Percentiles rank a stretch among this genome's conserved stretches.
These are phyloP conservation scores for Fusarium continuum DNA, from an alignment of 2,329 filamentous ascomycete genomes.

Conservation along the genomic window DNA sequence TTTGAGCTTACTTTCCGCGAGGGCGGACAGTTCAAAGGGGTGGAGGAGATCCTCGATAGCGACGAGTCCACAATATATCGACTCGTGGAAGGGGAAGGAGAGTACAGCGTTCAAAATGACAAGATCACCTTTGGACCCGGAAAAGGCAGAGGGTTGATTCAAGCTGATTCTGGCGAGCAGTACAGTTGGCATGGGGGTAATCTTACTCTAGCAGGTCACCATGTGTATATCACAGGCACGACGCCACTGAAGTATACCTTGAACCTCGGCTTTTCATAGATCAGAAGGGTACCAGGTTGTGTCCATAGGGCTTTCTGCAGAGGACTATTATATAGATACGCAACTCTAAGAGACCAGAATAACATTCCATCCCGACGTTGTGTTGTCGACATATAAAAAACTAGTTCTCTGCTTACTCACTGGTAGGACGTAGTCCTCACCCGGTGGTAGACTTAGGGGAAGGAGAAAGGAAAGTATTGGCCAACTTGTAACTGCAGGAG, in stretches of 20 bases:
- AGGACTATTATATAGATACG: no score
- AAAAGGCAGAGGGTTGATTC: background rate
- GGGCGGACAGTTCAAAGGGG: slow-evolving; percentile 16
- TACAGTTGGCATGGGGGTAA: slow-evolving; percentile 16
- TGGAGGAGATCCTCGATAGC: slow-evolving; percentile 5
- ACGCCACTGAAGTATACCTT: slow-evolving; percentile 16
- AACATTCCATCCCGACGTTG: no score
- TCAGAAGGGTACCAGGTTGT: no score
- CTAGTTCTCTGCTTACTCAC: no score
- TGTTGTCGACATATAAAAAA: no score
- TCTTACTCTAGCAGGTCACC: background rate
- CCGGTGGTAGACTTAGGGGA: no score
- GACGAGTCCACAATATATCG: slow-evolving; percentile 8
- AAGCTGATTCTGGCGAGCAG: slow-evolving; percentile 14
- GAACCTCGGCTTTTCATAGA: slow-evolving; percentile 13
- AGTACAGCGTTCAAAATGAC: background rate
- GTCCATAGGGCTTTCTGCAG: no score
- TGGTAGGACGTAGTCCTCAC: no score
- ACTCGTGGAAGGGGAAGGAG: background rate
- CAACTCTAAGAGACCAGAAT: no score
- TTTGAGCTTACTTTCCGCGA: slow-evolving; percentile 21
- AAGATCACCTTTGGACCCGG: slow-evolving; percentile 10
- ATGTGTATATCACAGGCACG: slow-evolving; percentile 12
- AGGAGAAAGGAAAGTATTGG: no score
- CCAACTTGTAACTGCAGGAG: no score